These are phyloP conservation scores for Schwanniomyces yamadae DNA, from an alignment of 805 yeast genomes.

Conservation along the genomic window DNA sequence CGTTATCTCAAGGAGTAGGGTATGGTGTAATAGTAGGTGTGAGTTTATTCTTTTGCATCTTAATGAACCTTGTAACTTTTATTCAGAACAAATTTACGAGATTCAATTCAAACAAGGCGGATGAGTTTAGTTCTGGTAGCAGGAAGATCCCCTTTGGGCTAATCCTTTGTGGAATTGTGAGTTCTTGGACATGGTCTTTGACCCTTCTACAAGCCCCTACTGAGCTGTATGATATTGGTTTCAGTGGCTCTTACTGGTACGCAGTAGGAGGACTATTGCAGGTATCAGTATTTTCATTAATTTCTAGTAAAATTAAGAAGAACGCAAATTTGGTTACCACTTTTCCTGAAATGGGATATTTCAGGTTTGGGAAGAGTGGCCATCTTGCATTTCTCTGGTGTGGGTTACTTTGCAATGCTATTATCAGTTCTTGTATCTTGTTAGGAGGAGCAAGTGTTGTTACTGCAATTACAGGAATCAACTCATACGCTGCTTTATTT, in stretches of 20 bases:
- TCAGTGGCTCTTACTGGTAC: conserved; percentile 24
- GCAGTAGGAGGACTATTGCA: conserved; percentile 24
- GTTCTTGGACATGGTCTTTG: conserved; percentile 29
- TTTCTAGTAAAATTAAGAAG: conserved; percentile 31
- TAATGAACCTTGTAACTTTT: conserved; percentile 14
- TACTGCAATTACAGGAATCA: conserved; percentile 68
- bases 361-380: conserved; percentile 27
- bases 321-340: conserved; percentile 35
- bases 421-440: conserved; percentile 20
- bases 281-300: conserved; percentile 33
- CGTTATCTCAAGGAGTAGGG: conserved; percentile 16
- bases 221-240: conserved; percentile 19
- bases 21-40: conserved; percentile 17
- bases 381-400: conserved; percentile 23
- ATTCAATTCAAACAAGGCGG: conserved; percentile 12
- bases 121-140: conserved; percentile 17
- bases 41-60: conserved; percentile 17
- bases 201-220: conserved; percentile 23
- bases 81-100: conserved; percentile 14
- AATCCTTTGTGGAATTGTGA: conserved; percentile 17
- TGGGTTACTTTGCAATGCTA: conserved; percentile 22
- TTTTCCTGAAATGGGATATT: conserved; percentile 25
- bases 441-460: conserved; percentile 71
- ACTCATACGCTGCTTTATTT: conserved; percentile 37
- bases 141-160: conserved; percentile 18